Base-by-base conservation (phyloP, 495 filamentous ascomycete species). In the Tuber magnatum region DNA sequence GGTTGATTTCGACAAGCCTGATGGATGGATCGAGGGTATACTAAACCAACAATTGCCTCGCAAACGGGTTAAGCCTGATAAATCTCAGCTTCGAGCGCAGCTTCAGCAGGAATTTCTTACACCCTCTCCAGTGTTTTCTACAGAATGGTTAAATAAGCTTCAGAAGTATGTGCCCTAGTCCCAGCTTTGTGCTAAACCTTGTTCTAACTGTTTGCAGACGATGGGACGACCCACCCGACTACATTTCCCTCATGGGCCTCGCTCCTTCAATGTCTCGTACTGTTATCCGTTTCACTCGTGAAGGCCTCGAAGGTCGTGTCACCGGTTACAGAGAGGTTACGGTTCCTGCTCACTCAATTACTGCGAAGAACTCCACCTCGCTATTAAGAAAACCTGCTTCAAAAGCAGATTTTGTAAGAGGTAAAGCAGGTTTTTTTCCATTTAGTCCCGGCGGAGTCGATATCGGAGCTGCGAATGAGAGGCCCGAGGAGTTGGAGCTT, bases 251-350 rank as follows among this genome's bases (percentile, higher is more conserved):
- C 35, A 97, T 97, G 85, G 88, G 90, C 74, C 86, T 98, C 56
- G 93, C 93, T 12, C 93, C 93, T 24, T 97, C 94, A 0, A 96
- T 98, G 85, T 92, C 93, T 4, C 90, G 95, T 72, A 97, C 94
- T 24, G 90, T 97, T 78, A 95, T 92, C 73, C 91, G 95, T 70
- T 99, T 99, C 84, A 90, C 89, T 65, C 88, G 96, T 72, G 93
- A 97, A 83, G 96, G 95, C 24, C 88, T 98, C 40, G 94, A 98
- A 85, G 95, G 95, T 32, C 88, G 92, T 43, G 94, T 99, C 22
- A 97, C 92, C 28, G 95, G 94, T 39, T 98, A 99, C 83, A 92
- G 90, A 81, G 94, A 98, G 84, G 92, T 98, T 71, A 97, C 95
- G 0, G 89, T 98, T 39, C 94, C 94, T 24, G 94, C 94, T 38